phyloP scores from a whole-genome alignment of 331 rosid species.

The Acacia concinna region DNA sequence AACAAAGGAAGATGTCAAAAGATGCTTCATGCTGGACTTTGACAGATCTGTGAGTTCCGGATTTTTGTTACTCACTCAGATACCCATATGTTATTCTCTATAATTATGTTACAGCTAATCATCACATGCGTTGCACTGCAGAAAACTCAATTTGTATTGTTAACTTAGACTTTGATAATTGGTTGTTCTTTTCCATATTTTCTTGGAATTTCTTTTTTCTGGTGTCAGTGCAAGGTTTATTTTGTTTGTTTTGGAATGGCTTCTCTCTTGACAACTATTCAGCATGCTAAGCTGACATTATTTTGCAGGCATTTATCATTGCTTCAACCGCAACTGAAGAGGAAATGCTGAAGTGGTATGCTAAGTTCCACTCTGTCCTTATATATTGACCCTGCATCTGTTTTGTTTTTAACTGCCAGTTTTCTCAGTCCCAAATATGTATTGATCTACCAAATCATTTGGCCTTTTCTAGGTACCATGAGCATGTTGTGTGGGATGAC shows the following conservation, averaged over 20 bases:
- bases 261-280: background rate
- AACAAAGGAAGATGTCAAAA: constrained; percentile 88
- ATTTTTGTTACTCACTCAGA: background rate
- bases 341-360: constrained; percentile 87
- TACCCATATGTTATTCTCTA: constrained; percentile 2
- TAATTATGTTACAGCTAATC: background rate
- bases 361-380: constrained; percentile 20
- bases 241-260: constrained; percentile 1
- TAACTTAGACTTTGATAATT: constrained; percentile 3
- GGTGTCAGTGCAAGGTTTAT: constrained; percentile 4
- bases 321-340: constrained; percentile 92
- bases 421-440: background rate
- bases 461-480: constrained; percentile 67
- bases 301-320: constrained; percentile 90
- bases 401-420: background rate
- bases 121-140: background rate
- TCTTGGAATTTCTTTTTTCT: constrained; percentile 3
- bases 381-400: background rate
- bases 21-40: constrained; percentile 99
- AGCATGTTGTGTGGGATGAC: constrained; percentile 95
- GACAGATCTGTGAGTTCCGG: constrained; percentile 86
- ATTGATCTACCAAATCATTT: constrained; percentile 12
- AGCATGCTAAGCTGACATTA: constrained; percentile 29
- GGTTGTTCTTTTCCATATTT: constrained; percentile 1
- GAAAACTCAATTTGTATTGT: constrained; percentile 9